phyloP scores from a whole-genome alignment of 129 eudicot genomes.

The Deinandra increscens region DNA sequence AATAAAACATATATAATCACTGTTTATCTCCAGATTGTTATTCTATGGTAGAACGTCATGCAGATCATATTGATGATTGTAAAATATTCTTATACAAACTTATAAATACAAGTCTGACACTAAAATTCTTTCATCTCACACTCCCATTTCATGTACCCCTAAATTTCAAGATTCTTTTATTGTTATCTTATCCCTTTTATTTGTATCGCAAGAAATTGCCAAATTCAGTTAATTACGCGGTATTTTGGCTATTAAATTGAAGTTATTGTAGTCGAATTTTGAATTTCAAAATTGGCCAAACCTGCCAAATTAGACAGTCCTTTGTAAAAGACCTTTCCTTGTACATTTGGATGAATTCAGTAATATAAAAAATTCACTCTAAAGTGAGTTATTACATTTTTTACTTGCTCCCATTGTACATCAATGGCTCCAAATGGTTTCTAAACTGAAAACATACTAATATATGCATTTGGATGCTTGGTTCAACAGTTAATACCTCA shows the following conservation, averaged over 20 bases:
- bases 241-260: neutral
- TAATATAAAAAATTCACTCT: neutral
- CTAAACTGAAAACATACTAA: conserved; percentile 3
- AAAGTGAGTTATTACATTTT: neutral
- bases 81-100: neutral
- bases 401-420: neutral
- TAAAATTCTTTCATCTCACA: neutral
- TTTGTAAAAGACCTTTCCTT: neutral
- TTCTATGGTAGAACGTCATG: conserved; percentile 1
- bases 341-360: neutral
- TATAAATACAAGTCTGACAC: neutral
- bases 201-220: neutral
- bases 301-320: neutral
- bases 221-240: neutral
- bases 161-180: neutral
- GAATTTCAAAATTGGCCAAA: neutral
- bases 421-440: neutral
- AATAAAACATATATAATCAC: neutral
- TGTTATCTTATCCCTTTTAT: neutral
- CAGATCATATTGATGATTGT: neutral
- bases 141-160: neutral
- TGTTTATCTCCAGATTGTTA: conserved; percentile 11
- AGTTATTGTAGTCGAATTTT: neutral
- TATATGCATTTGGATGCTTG: neutral
- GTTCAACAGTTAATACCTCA: conserved; percentile 58